phyloP scores from a whole-genome alignment of 371 early-diverging fungal species.

The Mucor saturninus region DNA sequence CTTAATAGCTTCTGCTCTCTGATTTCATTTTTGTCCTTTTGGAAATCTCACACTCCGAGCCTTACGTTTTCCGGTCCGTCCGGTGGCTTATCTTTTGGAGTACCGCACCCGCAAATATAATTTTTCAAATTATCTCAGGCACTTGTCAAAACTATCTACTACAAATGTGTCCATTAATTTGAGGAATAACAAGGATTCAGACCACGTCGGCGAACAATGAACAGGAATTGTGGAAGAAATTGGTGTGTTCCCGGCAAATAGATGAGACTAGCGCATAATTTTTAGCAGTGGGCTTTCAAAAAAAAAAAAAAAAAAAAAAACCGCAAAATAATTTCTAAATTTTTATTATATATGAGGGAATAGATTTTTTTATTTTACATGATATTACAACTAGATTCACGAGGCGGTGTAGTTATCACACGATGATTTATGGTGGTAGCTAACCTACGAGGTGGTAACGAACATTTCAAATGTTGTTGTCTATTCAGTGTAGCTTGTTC shows the following conservation, averaged over 20 bases:
- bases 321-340: too few relatives aligned
- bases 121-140: too few relatives aligned
- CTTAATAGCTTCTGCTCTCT: conserved; percentile 58
- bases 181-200: too few relatives aligned
- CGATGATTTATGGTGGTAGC: background rate
- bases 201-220: too few relatives aligned
- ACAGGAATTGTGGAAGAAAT: too few relatives aligned
- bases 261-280: too few relatives aligned
- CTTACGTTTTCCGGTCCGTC: conserved; percentile 15
- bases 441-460: conserved; percentile 5
- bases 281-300: too few relatives aligned
- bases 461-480: background rate
- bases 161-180: background rate
- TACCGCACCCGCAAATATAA: background rate
- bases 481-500: conserved; percentile 65
- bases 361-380: conserved; percentile 10
- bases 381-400: conserved; percentile 13
- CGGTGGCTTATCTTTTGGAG: conserved; percentile 15
- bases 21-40: conserved; percentile 65
- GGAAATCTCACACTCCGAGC: conserved; percentile 32
- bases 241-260: too few relatives aligned
- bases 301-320: too few relatives aligned
- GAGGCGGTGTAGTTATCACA: background rate
- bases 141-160: background rate
- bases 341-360: conserved; percentile 40